These are phyloP conservation scores for Zasmidium angulare DNA, from an alignment of 2,329 filamentous ascomycete species.

Conservation along the genomic window DNA sequence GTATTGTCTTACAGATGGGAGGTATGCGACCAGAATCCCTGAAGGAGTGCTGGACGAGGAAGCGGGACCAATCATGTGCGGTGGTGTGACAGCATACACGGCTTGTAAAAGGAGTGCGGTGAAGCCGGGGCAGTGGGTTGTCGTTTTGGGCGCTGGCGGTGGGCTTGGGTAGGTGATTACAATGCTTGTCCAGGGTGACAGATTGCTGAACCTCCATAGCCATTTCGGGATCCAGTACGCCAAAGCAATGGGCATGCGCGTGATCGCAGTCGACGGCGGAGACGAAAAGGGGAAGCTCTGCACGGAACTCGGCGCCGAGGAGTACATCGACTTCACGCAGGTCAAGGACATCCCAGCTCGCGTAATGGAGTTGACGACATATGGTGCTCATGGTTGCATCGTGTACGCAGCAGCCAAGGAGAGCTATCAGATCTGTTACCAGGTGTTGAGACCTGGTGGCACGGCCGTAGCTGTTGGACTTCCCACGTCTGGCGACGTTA, in stretches of 20 bases:
- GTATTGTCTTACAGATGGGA: conserved; percentile 36
- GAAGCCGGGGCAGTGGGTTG: conserved; percentile 41
- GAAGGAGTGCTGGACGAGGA: conserved; percentile 39
- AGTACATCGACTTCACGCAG: conserved; percentile 39
- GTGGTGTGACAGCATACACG: conserved; percentile 38
- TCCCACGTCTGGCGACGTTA: conserved; percentile 33
- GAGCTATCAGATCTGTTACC: conserved; percentile 37
- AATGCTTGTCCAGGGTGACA: not conserved
- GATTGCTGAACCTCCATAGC: conserved; percentile 4
- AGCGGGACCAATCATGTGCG: conserved; percentile 41
- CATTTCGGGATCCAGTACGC: conserved; percentile 35
- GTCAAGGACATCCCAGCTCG: conserved; percentile 37
- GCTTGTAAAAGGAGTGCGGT: conserved; percentile 37
- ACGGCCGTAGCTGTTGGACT: conserved; percentile 41
- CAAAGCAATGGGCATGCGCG: conserved; percentile 37
- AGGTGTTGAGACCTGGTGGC: conserved; percentile 36
- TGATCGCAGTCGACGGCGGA: conserved; percentile 42
- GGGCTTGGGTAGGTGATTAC: conserved; percentile 16
- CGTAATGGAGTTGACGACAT: conserved; percentile 37
- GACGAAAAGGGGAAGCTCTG: conserved; percentile 39
- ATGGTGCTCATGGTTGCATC: conserved; percentile 40
- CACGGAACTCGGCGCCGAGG: conserved; percentile 39
- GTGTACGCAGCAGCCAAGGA: conserved; percentile 39
- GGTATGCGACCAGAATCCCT: conserved; percentile 38
- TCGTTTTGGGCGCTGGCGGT: conserved; percentile 40